These are phyloP conservation scores for Phytophthora fragariae DNA, from an alignment of 352 stramenopile species.

Conservation along the genomic window DNA sequence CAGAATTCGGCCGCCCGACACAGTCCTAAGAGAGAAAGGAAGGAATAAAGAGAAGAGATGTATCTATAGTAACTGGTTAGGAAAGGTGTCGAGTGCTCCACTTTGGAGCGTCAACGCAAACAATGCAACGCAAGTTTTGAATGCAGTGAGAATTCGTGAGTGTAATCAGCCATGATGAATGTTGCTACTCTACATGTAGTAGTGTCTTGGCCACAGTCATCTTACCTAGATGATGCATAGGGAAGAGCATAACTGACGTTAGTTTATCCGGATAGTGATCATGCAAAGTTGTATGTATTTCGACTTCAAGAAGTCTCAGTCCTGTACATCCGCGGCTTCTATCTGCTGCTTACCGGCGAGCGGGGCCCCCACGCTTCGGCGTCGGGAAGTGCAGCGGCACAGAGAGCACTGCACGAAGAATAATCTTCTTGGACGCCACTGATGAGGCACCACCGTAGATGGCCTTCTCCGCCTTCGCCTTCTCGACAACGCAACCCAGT, in stretches of 20 bases:
- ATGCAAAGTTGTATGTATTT: slow-evolving; percentile 39
- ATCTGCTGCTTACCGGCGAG: slow-evolving; percentile 49
- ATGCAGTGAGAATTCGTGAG: slow-evolving; percentile 1
- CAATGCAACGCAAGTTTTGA: slow-evolving; percentile 42
- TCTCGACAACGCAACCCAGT: slow-evolving; percentile 78
- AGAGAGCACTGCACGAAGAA: slow-evolving; percentile 70
- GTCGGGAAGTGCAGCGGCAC: slow-evolving; percentile 82
- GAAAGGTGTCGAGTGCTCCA: slow-evolving; percentile 18
- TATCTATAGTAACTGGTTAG: slow-evolving; percentile 62
- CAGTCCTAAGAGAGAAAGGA: slow-evolving; percentile 37
- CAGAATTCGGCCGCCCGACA: slow-evolving; percentile 53
- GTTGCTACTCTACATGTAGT: no score
- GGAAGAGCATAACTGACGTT: no score
- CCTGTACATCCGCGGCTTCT: slow-evolving; percentile 24
- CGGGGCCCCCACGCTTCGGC: slow-evolving; percentile 64
- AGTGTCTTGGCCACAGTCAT: no score
- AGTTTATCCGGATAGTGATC: not conserved
- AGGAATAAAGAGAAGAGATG: slow-evolving; percentile 22
- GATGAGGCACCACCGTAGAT: slow-evolving; percentile 56
- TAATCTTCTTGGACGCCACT: slow-evolving; percentile 74
- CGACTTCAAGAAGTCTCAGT: slow-evolving; percentile 23
- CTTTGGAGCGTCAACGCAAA: slow-evolving; percentile 12
- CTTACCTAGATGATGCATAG: no score
- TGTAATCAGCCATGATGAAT: not conserved
- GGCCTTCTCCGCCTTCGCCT: slow-evolving; percentile 69